Percentiles rank a stretch among this genome's conserved stretches.
Conservation (phyloP, 192 early-diverging fungal genomes). For the Gryganskiella cystojenkinii region DNA sequence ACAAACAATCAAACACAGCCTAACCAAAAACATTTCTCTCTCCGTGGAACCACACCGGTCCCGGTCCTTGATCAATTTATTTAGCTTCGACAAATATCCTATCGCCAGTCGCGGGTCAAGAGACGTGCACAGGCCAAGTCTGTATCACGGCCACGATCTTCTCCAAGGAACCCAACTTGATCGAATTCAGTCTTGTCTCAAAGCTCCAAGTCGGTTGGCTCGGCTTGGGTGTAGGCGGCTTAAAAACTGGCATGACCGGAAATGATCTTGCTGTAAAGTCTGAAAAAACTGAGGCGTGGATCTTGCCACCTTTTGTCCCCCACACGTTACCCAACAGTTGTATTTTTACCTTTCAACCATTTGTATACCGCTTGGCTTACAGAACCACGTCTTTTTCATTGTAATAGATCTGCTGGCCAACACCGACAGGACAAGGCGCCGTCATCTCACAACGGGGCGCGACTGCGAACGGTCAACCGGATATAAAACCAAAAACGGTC, state of each 20-base stretch:
- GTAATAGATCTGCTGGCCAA: constrained; percentile 39
- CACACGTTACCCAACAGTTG: background rate
- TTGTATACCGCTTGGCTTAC: background rate
- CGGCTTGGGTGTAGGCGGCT: constrained; percentile 36
- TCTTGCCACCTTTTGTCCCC: background rate
- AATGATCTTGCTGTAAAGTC: constrained; percentile 45
- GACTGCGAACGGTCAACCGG: constrained; percentile 9
- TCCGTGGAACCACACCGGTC: no score
- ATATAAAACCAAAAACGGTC: background rate
- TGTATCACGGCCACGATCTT: constrained; percentile 45
- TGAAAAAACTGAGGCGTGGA: background rate
- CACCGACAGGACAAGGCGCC: constrained; percentile 5
- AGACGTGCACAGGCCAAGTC: constrained; percentile 17
- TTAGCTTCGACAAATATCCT: no score
- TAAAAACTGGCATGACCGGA: constrained; percentile 12
- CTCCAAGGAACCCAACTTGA: constrained; percentile 33
- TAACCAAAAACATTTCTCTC: no score
- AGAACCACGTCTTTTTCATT: background rate
- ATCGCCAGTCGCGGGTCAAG: constrained; percentile 15
- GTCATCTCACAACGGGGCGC: constrained; percentile 34
- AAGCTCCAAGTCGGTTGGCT: constrained; percentile 30
- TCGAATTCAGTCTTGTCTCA: constrained; percentile 34
- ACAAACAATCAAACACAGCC: no score
- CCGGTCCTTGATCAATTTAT: background rate
- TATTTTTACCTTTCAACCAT: background rate